phyloP scores from a whole-genome alignment of 805 yeast species.

The Metschnikowia lochheadii region DNA sequence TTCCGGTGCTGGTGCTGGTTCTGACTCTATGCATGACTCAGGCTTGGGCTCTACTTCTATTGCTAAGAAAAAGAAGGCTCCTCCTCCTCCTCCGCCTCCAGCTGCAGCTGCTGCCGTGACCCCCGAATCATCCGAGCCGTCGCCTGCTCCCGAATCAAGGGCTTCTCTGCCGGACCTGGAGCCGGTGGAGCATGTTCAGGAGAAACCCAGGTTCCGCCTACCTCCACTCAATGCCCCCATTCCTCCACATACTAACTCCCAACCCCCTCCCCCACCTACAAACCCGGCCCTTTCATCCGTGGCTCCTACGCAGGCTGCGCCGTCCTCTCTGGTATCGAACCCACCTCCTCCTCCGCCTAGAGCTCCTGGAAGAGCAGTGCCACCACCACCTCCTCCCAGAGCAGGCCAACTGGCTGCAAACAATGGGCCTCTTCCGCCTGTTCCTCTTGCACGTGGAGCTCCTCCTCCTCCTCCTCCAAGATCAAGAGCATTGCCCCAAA shows the following conservation, averaged over 20 bases:
- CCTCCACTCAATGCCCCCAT: conserved; percentile 11
- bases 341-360: conserved; percentile 1
- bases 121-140: not conserved
- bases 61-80: not conserved
- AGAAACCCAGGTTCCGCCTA: conserved; percentile 8
- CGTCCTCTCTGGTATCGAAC: not conserved
- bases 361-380: conserved; percentile 1
- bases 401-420: not conserved
- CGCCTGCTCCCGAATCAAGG: conserved; percentile 7
- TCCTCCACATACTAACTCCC: conserved; percentile 1
- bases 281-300: no score
- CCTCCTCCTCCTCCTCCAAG: conserved; percentile 5
- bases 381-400: conserved; percentile 5
- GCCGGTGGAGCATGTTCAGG: not conserved
- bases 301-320: no score
- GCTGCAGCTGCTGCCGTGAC: not conserved
- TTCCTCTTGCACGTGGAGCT: not conserved
- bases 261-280: not conserved
- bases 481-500: not conserved
- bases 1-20: not conserved
- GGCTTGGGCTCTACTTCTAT: not conserved
- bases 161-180: not conserved
- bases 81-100: conserved; percentile 4
- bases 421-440: not conserved
- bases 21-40: not conserved